Base-by-base conservation (phyloP, 2,329 filamentous ascomycete genomes). In the Nigrograna mackinnonii region DNA sequence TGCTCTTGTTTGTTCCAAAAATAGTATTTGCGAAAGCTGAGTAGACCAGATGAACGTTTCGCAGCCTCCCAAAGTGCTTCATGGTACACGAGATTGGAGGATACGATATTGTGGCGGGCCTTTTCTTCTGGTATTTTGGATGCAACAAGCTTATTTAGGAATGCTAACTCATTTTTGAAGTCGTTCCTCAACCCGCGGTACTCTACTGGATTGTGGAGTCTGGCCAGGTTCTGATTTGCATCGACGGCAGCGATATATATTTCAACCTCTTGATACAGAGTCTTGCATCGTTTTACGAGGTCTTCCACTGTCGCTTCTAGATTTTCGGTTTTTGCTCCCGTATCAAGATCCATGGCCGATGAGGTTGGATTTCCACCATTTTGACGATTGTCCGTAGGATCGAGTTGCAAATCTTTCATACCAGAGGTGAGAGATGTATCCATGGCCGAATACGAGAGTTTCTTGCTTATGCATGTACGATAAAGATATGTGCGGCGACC, bases 71-170 rank as follows among this genome's bases (percentile, higher is more conserved):
- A 88, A 2, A 87, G 73, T 5, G 79, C 75, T 49, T 82, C 77
- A 40, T 83, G 80, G 57, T 86, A 87, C 0, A 80, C 77, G 9
- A 87, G 58, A 64, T 89, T 89, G 1, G 82, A 85, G 6, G 82
- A 85, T 37, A 79, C 75, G 34, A 86, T 69, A 20, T 79, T 76
- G 57, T 86, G 81, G n/a, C 73, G 60, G 13, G 54, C 60, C 37
- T 62, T 65, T 41, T 48, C 33, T 54, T 60, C 57, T 3, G 60
- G 46, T 31, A 62, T 49, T 1, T 60, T 43, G 2, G 53, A 46
- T 2, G 40, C 47, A 3, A 54, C 42, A 6, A 36, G 19, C 31
- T 66, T 67, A 11, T 53, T 52, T 4, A 69, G 52, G 24, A 64
- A 66, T 3, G 49, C 52, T 2, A 69, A 52, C 34, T 69, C 66